Percentiles rank a stretch among this genome's conserved stretches.
Evolutionary conservation across 1,284 basidiomycete genomes (phyloP).

Genomic region (Coriolopsis trogii): DNA sequence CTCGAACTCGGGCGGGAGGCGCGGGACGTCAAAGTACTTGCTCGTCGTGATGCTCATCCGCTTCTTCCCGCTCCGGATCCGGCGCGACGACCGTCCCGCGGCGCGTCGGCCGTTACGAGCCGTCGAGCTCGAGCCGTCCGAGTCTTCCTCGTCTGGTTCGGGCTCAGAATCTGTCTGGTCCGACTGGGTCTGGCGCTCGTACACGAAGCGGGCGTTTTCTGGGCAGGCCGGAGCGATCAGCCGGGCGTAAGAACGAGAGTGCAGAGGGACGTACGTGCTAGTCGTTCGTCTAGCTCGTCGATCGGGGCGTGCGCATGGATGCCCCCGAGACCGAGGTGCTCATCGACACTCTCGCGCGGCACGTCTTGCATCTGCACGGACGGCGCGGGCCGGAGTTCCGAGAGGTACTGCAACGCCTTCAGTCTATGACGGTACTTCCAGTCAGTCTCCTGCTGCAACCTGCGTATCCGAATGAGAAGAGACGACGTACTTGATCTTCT

Average conservation of each 20-base stretch:
- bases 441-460: conserved; percentile 5
- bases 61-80: conserved; percentile 38
- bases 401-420: conserved; percentile 78
- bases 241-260: neutral
- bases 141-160: conserved; percentile 56
- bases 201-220: conserved; percentile 70
- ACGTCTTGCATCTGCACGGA: conserved; percentile 89
- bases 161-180: conserved; percentile 46
- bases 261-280: conserved; percentile 59
- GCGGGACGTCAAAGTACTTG: conserved; percentile 51
- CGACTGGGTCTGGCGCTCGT: conserved; percentile 58
- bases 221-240: neutral
- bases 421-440: conserved; percentile 44
- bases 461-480: neutral
- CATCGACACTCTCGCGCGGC: conserved; percentile 66
- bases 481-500: conserved; percentile 72
- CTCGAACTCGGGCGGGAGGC: conserved; percentile 27
- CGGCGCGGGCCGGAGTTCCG: conserved; percentile 80
- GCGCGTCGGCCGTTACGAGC: conserved; percentile 38
- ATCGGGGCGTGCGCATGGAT: conserved; percentile 47
- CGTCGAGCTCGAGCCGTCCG: conserved; percentile 44
- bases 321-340: conserved; percentile 60
- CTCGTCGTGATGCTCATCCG: conserved; percentile 73
- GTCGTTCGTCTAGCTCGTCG: conserved; percentile 65
- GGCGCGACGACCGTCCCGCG: conserved; percentile 31